Conservation (phyloP, 169 alveolate genomes). For the Cryptosporidium andersoni region DNA sequence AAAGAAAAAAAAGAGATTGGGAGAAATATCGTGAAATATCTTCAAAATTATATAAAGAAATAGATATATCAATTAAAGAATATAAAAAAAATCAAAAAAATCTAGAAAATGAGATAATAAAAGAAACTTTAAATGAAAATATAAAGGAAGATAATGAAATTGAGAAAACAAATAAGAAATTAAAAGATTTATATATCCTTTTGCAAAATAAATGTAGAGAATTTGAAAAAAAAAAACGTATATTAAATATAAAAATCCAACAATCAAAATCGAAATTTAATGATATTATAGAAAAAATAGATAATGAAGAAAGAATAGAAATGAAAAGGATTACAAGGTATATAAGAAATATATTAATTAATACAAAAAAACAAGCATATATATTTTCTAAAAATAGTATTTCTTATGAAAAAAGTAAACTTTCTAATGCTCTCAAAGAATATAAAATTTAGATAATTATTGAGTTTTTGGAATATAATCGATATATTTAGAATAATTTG, state of each 20-base stretch:
- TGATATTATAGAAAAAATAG: constrained; percentile 19
- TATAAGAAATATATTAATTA: constrained; percentile 32
- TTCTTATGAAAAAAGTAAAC: constrained; percentile 12
- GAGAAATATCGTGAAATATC: constrained; percentile 24
- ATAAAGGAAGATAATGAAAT: constrained; percentile 16
- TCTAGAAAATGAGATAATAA: constrained; percentile 20
- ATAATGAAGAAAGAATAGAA: constrained; percentile 60
- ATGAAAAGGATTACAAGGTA: constrained; percentile 23
- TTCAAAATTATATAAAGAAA: constrained; percentile 17
- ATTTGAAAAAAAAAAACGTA: constrained; percentile 26
- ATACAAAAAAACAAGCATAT: constrained; percentile 34
- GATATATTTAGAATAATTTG: neutral
- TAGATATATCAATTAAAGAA: neutral
- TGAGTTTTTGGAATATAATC: neutral
- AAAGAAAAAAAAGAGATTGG: constrained; percentile 31
- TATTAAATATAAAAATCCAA: neutral
- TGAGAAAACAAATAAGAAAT: constrained; percentile 1
- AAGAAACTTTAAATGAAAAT: constrained; percentile 18
- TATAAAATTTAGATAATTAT: neutral
- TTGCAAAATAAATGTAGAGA: constrained; percentile 12
- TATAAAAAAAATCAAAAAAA: constrained; percentile 16
- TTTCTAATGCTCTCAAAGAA: constrained; percentile 6
- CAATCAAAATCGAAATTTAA: constrained; percentile 17
- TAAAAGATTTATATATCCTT: constrained; percentile 24
- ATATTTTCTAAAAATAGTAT: constrained; percentile 42